Evolutionary conservation across 1,139 yeast species (phyloP).

Genomic region (Saccharomyces uvarum): DNA sequence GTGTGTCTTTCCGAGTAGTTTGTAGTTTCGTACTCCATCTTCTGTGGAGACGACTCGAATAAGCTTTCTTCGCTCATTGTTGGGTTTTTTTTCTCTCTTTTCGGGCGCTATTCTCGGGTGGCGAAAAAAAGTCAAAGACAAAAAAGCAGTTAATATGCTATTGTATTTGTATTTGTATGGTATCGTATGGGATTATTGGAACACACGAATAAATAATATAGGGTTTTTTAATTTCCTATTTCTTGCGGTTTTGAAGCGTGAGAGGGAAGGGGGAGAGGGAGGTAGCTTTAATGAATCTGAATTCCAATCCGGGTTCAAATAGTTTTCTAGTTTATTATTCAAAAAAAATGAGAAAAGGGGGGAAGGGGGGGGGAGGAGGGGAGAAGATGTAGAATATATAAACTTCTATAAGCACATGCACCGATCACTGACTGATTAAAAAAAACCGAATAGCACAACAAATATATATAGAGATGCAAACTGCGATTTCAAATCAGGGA

Average conservation of each 20-base stretch:
- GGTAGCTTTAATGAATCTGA: not conserved
- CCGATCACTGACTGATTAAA: not conserved
- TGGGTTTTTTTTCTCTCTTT: constrained; percentile 1
- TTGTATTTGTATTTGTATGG: not conserved
- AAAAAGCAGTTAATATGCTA: not conserved
- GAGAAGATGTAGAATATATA: not conserved
- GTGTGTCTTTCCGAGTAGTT: constrained; percentile 16
- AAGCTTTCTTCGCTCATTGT: constrained; percentile 36
- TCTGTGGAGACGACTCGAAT: constrained; percentile 30
- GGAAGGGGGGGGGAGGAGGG: not conserved
- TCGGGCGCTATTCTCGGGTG: not conserved
- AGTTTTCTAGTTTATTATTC: not conserved
- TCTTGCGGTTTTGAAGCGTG: not conserved
- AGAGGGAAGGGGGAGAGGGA: not conserved
- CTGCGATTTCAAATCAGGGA: not conserved
- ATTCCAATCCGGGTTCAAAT: not conserved
- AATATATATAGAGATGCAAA: not conserved
- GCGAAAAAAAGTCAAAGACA: not conserved
- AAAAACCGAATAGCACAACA: not conserved
- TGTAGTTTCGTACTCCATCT: constrained; percentile 27
- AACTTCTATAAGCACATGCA: not conserved
- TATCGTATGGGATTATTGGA: not conserved
- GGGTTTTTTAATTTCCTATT: not conserved
- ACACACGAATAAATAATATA: not conserved
- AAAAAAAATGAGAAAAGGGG: not conserved